Percentiles rank a stretch among this genome's conserved stretches.
These are phyloP conservation scores for Agapanthus africanus DNA, from an alignment of 106 monocot genomes.

Conservation along the genomic window DNA sequence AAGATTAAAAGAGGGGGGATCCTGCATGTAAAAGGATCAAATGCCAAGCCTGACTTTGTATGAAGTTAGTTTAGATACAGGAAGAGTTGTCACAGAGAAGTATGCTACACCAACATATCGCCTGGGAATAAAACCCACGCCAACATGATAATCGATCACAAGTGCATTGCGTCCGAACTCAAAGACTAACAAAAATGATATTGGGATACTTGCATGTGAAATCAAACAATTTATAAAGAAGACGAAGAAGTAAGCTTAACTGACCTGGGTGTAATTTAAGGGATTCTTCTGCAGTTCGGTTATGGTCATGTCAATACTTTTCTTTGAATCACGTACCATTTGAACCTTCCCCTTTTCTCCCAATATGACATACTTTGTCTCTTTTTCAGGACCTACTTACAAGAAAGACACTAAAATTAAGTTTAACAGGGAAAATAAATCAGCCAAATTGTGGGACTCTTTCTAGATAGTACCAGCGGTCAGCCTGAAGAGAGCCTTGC, in stretches of 20 bases:
- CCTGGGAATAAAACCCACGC: too few species aligned
- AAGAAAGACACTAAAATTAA: constrained; percentile 10
- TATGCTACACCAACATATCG: too few species aligned
- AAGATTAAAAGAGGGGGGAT: too few species aligned
- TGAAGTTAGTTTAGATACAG: too few species aligned
- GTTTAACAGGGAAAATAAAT: not conserved
- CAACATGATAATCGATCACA: too few species aligned
- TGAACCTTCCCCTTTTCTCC: constrained; percentile 98
- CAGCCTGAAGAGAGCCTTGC: constrained; percentile 73
- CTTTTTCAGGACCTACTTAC: constrained; percentile 74
- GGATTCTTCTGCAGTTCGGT: constrained; percentile 88
- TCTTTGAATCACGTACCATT: constrained; percentile 74
- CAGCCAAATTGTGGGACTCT: not conserved
- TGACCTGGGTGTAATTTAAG: constrained; percentile 87
- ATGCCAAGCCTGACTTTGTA: too few species aligned
- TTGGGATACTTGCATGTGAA: not conserved
- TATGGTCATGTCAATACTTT: constrained; percentile 45
- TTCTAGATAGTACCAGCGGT: constrained; percentile 51
- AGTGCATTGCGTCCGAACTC: too few species aligned
- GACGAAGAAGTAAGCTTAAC: not conserved
- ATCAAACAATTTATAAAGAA: not conserved
- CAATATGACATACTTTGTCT: constrained; percentile 70
- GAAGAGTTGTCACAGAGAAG: too few species aligned
- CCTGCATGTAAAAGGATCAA: too few species aligned
- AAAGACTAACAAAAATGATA: too few species aligned